Conservation (phyloP, 208 protist species). For the Wallacemonas sp. region DNA sequence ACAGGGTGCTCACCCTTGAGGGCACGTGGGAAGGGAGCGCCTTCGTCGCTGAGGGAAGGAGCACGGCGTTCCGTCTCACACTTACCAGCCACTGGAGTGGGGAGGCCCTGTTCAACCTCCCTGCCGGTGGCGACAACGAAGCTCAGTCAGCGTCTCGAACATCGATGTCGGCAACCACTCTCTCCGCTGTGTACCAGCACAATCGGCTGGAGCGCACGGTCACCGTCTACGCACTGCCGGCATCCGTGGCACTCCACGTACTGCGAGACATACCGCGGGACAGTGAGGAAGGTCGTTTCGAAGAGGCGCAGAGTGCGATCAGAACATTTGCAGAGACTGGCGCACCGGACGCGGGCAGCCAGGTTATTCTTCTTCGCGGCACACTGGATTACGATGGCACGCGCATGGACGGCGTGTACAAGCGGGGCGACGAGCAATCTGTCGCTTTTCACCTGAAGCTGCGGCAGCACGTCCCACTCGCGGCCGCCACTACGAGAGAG, state of each 20-base stretch:
- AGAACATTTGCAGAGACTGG: not conserved
- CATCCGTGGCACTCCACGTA: not conserved
- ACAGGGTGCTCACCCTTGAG: conserved; percentile 41
- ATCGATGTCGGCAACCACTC: not conserved
- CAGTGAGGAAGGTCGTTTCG: not conserved
- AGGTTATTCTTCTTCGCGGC: not conserved
- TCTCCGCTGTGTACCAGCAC: conserved; percentile 1
- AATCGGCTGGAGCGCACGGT: conserved; percentile 5
- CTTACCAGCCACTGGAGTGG: not conserved
- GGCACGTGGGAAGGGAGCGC: conserved; percentile 75
- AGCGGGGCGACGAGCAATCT: conserved; percentile 43
- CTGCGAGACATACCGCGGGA: not conserved
- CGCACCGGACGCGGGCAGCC: not conserved
- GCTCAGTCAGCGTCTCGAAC: not conserved
- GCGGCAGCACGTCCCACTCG: conserved; percentile 32
- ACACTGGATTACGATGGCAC: conserved; percentile 71
- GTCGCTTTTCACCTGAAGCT: conserved; percentile 61
- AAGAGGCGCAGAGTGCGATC: not conserved
- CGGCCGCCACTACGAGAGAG: conserved; percentile 46
- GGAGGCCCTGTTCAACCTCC: conserved; percentile 7
- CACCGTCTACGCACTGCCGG: not conserved
- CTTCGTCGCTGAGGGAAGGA: not conserved
- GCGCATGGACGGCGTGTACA: conserved; percentile 64
- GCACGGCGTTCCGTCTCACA: not conserved
- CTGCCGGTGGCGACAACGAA: not conserved